Conservation (phyloP, 164 flowering plant genomes). For the Piper longum region DNA sequence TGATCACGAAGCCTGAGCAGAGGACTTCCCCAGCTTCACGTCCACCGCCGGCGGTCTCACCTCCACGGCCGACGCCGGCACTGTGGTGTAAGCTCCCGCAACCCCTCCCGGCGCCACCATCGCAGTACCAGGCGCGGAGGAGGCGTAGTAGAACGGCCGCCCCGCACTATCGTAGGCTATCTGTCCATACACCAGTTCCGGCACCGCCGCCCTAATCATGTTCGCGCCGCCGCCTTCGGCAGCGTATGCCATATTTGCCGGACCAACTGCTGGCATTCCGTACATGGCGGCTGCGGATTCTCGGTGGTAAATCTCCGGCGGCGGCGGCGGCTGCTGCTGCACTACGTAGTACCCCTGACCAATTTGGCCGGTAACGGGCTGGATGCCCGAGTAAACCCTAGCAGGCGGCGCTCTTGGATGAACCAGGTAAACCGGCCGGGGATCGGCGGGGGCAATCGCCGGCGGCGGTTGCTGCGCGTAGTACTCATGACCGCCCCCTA, state of each 20-base stretch:
- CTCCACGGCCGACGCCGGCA: conserved; percentile 18
- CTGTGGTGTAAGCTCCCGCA: conserved; percentile 13
- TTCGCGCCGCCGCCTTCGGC: conserved; percentile 1
- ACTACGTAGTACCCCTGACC: conserved; percentile 44
- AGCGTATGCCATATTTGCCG: neutral
- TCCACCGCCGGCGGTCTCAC: conserved; percentile 12
- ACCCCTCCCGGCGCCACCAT: conserved; percentile 10
- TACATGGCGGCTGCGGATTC: conserved; percentile 21
- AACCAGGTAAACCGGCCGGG: conserved; percentile 28
- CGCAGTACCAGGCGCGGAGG: conserved; percentile 21
- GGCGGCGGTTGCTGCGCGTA: conserved; percentile 8
- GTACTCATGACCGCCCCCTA: conserved; percentile 23
- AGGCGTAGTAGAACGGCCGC: conserved; percentile 48
- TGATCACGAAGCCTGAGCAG: neutral
- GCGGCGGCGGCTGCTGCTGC: conserved; percentile 6
- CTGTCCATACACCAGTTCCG: conserved; percentile 19
- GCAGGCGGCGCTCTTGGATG: neutral
- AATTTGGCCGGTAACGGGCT: conserved; percentile 27
- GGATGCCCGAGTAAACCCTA: conserved; percentile 4
- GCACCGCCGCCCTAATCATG: conserved; percentile 5
- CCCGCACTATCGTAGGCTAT: conserved; percentile 36
- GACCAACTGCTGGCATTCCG: conserved; percentile 9
- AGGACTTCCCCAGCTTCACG: conserved; percentile 15
- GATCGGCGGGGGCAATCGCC: conserved; percentile 17
- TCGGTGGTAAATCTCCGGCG: conserved; percentile 14